Evolutionary conservation across 495 filamentous ascomycete genomes (phyloP), one percentile per base, ranked within the genome.

Genomic region (Tirmania nivea): DNA sequence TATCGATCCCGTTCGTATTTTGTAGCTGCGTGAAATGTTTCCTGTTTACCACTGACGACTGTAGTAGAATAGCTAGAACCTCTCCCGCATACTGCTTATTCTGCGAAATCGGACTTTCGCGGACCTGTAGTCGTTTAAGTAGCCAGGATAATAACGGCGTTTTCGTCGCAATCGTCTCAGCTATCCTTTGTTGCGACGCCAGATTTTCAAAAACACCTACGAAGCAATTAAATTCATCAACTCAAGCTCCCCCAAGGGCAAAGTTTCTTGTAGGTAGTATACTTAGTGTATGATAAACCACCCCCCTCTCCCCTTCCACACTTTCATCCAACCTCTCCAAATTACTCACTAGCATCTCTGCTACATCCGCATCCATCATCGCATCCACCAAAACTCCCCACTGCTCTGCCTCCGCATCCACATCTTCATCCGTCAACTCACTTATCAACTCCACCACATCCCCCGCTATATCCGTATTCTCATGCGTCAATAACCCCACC

Each of bases 51-150:
- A 70, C 49, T 12, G 80, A 81, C 8, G 81, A 80, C 62, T 87
- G 83, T 12, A 83, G 66, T 0, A 99, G 68, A 52, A 99, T 93
- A 3, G 89, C 83, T 14, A 99, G 70, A 12, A 96, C 73, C 67
- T 99, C 90, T 9, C 90, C 86, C 0, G 86, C 75, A 60, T 96
- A 99, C 64, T 94, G 90, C 64, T 88, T 94, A 66, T 99, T 99
- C 67, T 99, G 90, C 21, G 72, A 70, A 8, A 75, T 72, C 0
- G 71, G 70, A 7, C 67, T 68, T 63, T 87, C 81, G 50, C 71
- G 73, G 45, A 70, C 66, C 56, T 79, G 74, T 53, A 84, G 78
- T 17, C 92, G 76, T 21, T 72, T 69, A 14, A 94, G 67, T 8
- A 96, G 73, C 84, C 84, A 94, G 25, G 72, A 69, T 9, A 95